These are phyloP conservation scores for Trifolium subterraneum DNA, from an alignment of 306 rosid genomes.

Conservation along the genomic window DNA sequence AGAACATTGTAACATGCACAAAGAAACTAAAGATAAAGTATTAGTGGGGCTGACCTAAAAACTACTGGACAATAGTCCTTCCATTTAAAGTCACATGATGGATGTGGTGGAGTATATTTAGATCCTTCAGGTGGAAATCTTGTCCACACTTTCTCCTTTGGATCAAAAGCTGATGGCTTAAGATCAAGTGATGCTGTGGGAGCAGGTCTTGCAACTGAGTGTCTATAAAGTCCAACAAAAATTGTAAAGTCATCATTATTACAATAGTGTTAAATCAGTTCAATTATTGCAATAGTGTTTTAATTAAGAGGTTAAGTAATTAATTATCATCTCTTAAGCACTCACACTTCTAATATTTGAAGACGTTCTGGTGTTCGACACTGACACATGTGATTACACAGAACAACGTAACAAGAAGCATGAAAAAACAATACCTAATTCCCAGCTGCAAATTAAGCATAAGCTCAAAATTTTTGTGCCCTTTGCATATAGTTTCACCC, in stretches of 20 bases:
- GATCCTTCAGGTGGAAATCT: conserved; percentile 93
- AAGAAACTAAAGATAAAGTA: conserved; percentile 6
- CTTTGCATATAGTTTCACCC: conserved; percentile 82
- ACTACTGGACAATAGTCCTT: conserved; percentile 96
- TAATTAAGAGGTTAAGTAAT: background rate
- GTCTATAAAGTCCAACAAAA: conserved; percentile 56
- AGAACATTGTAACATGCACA: conserved; percentile 2
- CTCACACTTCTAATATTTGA: no score
- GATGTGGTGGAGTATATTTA: conserved; percentile 92
- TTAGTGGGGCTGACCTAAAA: conserved; percentile 65
- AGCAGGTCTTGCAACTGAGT: conserved; percentile 91
- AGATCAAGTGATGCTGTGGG: conserved; percentile 82
- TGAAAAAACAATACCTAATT: conserved; percentile 58
- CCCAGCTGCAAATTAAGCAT: conserved; percentile 95
- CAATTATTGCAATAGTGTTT: no score
- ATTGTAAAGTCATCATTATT: conserved; percentile 34
- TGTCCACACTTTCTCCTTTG: conserved; percentile 92
- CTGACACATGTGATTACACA: no score
- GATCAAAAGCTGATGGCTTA: conserved; percentile 92
- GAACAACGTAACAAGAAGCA: no score
- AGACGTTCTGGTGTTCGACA: no score
- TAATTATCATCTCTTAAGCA: no score
- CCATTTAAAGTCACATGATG: conserved; percentile 86
- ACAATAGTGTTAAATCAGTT: background rate
- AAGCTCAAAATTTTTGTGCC: conserved; percentile 87